Percentiles rank a stretch among this genome's conserved stretches.
Conservation (phyloP, 108 stramenopile genomes). For the Hondaea fermentalgiana region DNA sequence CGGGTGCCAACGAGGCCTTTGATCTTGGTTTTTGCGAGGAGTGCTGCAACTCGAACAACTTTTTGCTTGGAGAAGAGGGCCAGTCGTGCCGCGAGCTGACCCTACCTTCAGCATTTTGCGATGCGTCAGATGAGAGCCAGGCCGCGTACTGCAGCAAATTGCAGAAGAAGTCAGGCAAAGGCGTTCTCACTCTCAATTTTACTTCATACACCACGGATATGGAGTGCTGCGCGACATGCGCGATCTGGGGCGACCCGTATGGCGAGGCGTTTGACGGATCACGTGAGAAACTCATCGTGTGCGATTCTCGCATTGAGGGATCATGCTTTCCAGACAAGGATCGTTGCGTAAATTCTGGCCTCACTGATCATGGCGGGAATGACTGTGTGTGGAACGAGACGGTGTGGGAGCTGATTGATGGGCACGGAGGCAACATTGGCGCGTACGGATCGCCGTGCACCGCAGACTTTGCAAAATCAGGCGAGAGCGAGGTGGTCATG, state of each 20-base stretch:
- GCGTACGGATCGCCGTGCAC: not conserved
- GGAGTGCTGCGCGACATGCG: not conserved
- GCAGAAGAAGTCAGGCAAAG: not conserved
- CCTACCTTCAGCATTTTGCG: not conserved
- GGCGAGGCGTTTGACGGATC: not conserved
- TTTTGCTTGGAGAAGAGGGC: not conserved
- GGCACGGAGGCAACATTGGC: not conserved
- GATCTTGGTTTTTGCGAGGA: not conserved
- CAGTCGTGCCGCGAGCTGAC: slow-evolving; percentile 15
- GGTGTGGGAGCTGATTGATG: not conserved
- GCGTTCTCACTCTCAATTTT: not conserved
- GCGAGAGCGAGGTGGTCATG: not conserved
- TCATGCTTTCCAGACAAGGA: not conserved
- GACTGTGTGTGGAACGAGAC: not conserved
- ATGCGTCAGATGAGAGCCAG: not conserved
- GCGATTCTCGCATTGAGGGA: not conserved
- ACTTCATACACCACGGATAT: not conserved
- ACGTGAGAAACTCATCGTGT: not conserved
- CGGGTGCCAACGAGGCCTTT: not conserved
- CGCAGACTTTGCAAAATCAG: not conserved
- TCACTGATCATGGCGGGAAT: not conserved
- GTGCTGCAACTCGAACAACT: not conserved
- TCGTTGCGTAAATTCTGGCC: not conserved
- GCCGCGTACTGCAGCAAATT: not conserved
- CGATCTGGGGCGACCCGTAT: not conserved